A percentile compares a stretch with the other conserved stretches of the same genome.
These are phyloP conservation scores for Helianthus tuberosus DNA, from an alignment of 129 eudicot species.

Conservation along the genomic window DNA sequence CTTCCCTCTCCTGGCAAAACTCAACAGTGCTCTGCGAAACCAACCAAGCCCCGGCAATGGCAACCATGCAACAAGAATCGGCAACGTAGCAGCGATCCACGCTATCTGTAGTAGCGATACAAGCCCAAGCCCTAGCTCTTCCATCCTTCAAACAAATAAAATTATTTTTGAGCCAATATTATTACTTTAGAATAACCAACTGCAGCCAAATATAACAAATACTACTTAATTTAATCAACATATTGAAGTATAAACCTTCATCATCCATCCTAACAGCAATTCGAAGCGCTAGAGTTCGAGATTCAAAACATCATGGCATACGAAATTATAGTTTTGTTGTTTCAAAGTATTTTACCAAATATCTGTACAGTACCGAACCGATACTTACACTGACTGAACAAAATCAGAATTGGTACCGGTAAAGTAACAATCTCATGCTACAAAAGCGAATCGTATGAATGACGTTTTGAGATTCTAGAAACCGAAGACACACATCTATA, in stretches of 20 bases:
- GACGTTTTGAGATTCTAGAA: too few relatives aligned
- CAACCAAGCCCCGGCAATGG: conserved; percentile 43
- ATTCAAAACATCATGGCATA: conserved; percentile 7
- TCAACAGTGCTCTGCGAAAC: conserved; percentile 36
- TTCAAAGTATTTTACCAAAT: neutral
- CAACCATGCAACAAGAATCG: conserved; percentile 50
- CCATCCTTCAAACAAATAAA: conserved; percentile 6
- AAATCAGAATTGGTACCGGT: too few relatives aligned
- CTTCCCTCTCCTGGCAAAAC: conserved; percentile 65
- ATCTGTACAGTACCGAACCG: too few relatives aligned
- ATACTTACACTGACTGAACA: too few relatives aligned
- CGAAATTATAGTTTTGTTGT: neutral
- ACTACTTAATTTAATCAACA: conserved; percentile 7
- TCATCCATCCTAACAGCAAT: conserved; percentile 12
- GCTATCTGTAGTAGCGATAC: conserved; percentile 47
- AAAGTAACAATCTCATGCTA: too few relatives aligned
- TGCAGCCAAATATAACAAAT: neutral
- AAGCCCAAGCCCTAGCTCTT: conserved; percentile 41
- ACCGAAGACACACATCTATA: neutral
- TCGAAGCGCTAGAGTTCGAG: conserved; percentile 16
- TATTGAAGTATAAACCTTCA: neutral
- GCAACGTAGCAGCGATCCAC: conserved; percentile 62
- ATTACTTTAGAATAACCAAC: neutral
- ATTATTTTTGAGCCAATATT: neutral
- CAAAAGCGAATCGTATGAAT: neutral